A percentile compares a stretch with the other conserved stretches of the same genome.
Evolutionary conservation across 2,329 filamentous ascomycete species (phyloP).

Genomic region (Scedosporium aurantiacum): DNA sequence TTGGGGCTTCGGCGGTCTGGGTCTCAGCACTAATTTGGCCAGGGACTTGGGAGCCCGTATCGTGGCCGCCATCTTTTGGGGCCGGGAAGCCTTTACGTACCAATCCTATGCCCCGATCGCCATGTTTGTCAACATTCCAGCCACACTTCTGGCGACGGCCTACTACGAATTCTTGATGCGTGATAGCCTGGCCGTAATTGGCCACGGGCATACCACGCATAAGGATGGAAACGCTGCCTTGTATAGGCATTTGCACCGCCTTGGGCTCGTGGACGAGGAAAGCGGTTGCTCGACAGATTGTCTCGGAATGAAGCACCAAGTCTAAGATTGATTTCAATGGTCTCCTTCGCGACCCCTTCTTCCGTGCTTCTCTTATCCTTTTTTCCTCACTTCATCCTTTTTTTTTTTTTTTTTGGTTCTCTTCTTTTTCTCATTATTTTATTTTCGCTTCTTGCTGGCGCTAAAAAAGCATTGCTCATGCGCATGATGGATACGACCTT

Average conservation of each 20-base stretch:
- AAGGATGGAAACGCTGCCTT: constrained; percentile 40
- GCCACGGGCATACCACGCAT: constrained; percentile 36
- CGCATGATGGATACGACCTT: too few relatives aligned
- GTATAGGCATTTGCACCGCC: constrained; percentile 27
- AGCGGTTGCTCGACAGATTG: not conserved
- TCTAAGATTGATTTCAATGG: not conserved
- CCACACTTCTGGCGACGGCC: constrained; percentile 41
- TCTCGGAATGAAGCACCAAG: not conserved
- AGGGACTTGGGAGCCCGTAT: constrained; percentile 48
- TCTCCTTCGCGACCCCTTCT: not conserved
- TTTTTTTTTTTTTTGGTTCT: not conserved
- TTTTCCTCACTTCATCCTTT: not conserved
- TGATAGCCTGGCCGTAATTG: constrained; percentile 40
- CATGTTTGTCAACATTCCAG: constrained; percentile 45
- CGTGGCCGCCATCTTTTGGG: constrained; percentile 44
- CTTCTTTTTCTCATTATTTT: not conserved
- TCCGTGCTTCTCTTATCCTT: not conserved
- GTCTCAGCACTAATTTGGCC: constrained; percentile 45
- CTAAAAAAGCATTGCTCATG: too few relatives aligned
- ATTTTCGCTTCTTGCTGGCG: too few relatives aligned
- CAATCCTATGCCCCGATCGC: constrained; percentile 37
- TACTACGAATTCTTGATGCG: constrained; percentile 45
- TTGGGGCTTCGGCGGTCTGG: constrained; percentile 45
- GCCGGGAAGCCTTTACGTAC: constrained; percentile 15
- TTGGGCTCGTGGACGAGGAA: constrained; percentile 18